Conservation (phyloP, 257 asterid species). For the Nicotiana benthamiana region DNA sequence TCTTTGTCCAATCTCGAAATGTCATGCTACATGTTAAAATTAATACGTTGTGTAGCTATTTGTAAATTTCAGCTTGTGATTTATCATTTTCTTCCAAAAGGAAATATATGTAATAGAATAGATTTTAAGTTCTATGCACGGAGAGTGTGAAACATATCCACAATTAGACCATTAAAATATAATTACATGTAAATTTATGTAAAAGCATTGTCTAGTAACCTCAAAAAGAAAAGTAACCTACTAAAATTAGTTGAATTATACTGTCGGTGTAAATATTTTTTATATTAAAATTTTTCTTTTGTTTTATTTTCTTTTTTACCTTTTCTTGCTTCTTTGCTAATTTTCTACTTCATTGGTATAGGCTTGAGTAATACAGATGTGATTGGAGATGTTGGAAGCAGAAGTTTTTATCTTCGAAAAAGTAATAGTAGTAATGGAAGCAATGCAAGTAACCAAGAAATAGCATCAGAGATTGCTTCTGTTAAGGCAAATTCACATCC, state of each 20-base stretch:
- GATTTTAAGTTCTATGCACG: background rate
- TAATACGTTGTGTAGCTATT: background rate
- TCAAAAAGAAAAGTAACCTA: too few relatives aligned
- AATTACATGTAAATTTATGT: too few relatives aligned
- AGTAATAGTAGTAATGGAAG: slow-evolving; percentile 4
- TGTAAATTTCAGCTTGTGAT: background rate
- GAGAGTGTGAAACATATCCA: background rate
- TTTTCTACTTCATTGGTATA: slow-evolving; percentile 1
- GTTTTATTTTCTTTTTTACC: background rate
- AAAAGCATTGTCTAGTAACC: too few relatives aligned
- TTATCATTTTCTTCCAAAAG: background rate
- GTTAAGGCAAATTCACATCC: background rate
- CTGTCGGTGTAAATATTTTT: background rate
- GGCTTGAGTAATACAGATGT: slow-evolving; percentile 59
- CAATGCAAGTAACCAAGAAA: background rate
- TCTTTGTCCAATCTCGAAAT: background rate
- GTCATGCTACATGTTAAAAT: background rate
- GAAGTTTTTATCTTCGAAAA: slow-evolving; percentile 61
- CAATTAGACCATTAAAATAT: too few relatives aligned
- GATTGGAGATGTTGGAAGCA: slow-evolving; percentile 61
- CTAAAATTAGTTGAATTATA: background rate
- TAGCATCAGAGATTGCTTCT: background rate
- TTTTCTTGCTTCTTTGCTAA: background rate
- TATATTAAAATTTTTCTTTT: too few relatives aligned
- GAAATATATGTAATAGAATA: background rate